These are phyloP conservation scores for Neurospora sublineolata DNA, from an alignment of 495 filamentous ascomycete genomes.

Conservation along the genomic window DNA sequence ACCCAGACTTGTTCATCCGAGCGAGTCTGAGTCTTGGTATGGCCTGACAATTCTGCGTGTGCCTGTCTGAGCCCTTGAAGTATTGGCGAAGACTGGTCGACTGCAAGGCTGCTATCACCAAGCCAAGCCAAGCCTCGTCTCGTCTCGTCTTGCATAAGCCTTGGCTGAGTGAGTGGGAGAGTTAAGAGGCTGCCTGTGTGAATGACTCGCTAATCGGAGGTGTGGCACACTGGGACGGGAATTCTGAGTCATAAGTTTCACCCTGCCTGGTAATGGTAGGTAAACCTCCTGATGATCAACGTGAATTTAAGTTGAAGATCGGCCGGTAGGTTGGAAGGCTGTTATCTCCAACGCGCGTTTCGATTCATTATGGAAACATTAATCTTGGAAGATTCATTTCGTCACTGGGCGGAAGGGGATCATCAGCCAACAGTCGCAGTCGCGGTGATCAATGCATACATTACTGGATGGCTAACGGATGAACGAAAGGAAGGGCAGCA, in stretches of 20 bases:
- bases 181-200: not conserved
- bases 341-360: not conserved
- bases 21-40: not conserved
- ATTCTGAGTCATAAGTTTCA: not conserved
- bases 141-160: not conserved
- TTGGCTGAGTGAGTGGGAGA: not conserved
- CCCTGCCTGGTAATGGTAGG: not conserved
- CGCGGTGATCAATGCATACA: not conserved
- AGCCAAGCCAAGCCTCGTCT: not conserved
- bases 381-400: not conserved
- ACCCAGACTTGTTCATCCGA: not conserved
- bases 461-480: no score
- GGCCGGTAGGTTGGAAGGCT: not conserved
- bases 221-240: not conserved
- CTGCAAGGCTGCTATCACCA: not conserved
- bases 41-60: not conserved
- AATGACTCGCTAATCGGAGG: not conserved
- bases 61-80: not conserved
- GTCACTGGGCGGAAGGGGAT: not conserved
- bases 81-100: not conserved
- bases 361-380: not conserved
- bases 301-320: no score
- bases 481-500: no score
- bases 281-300: not conserved
- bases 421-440: not conserved